Evolutionary conservation across 768 basidiomycete genomes (phyloP).

Genomic region (Tulasnella sp.): DNA sequence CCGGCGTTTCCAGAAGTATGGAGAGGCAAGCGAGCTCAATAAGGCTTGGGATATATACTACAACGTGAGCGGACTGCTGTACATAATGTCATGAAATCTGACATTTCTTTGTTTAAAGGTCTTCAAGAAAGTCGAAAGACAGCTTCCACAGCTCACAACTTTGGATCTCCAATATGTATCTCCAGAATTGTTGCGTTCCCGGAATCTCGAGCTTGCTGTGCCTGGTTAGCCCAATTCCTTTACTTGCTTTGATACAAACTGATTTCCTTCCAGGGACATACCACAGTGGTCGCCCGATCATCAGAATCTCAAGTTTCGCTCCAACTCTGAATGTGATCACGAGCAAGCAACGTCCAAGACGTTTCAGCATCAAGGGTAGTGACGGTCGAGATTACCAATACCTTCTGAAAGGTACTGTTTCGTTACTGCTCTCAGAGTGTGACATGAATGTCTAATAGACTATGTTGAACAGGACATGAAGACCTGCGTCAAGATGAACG

Average conservation of each 20-base stretch:
- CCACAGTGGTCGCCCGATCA: constrained; percentile 70
- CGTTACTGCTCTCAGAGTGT: neutral
- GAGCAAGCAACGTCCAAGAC: constrained; percentile 91
- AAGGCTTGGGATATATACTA: constrained; percentile 99
- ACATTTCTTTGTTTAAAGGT: constrained; percentile 37
- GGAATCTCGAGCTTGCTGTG: constrained; percentile 87
- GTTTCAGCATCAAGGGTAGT: constrained; percentile 71
- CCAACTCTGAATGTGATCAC: constrained; percentile 86
- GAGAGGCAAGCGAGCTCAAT: constrained; percentile 81
- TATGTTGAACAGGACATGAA: constrained; percentile 67
- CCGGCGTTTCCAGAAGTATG: constrained; percentile 69
- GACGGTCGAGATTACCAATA: constrained; percentile 93
- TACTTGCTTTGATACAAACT: neutral
- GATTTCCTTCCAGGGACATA: constrained; percentile 67
- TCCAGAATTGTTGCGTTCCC: constrained; percentile 74
- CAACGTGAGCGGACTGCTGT: constrained; percentile 39
- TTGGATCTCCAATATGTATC: constrained; percentile 97
- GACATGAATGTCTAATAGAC: neutral
- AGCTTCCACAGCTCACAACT: constrained; percentile 72
- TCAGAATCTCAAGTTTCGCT: constrained; percentile 72
- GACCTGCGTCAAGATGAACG: constrained; percentile 97
- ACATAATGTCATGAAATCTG: neutral
- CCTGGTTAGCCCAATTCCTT: constrained; percentile 72
- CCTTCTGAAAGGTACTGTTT: constrained; percentile 59
- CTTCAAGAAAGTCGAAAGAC: constrained; percentile 93